These are phyloP conservation scores for Crithidia bombi DNA, from an alignment of 208 protist species.

Conservation along the genomic window DNA sequence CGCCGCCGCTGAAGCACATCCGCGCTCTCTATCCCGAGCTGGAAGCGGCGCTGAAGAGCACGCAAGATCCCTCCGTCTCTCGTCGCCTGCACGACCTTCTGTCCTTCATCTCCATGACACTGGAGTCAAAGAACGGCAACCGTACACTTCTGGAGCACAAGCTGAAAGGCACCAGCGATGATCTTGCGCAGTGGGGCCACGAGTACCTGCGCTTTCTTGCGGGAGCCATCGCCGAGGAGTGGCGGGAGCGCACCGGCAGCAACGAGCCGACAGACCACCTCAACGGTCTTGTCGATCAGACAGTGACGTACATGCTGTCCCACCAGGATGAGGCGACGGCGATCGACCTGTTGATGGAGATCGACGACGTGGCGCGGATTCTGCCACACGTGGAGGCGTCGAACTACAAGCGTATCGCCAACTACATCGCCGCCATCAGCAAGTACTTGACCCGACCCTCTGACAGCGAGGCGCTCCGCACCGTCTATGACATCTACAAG, in stretches of 20 bases:
- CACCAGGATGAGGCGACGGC: conserved; percentile 98
- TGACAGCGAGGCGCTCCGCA: conserved; percentile 89
- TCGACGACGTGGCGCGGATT: conserved; percentile 93
- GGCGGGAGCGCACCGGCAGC: conserved; percentile 65
- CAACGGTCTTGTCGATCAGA: conserved; percentile 91
- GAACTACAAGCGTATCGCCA: conserved; percentile 96
- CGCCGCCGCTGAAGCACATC: conserved; percentile 99
- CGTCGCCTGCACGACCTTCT: conserved; percentile 96
- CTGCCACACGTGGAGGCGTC: conserved; percentile 90
- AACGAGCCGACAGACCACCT: conserved; percentile 85
- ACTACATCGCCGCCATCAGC: conserved; percentile 94
- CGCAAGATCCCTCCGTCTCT: conserved; percentile 52
- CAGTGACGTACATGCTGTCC: conserved; percentile 95
- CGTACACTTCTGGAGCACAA: conserved; percentile 95
- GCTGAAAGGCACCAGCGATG: conserved; percentile 93
- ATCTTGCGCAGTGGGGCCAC: conserved; percentile 98
- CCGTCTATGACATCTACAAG: conserved; percentile 94
- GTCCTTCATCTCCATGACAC: conserved; percentile 98
- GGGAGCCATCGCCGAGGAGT: conserved; percentile 95
- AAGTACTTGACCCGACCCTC: conserved; percentile 96
- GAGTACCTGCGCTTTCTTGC: conserved; percentile 98
- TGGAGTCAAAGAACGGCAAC: conserved; percentile 77
- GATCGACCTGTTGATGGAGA: conserved; percentile 98
- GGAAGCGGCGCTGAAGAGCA: conserved; percentile 84
- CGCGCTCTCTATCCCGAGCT: conserved; percentile 94